These are phyloP conservation scores for Fusarium solani-melongenae DNA, from an alignment of 2,329 filamentous ascomycete genomes.

Conservation along the genomic window DNA sequence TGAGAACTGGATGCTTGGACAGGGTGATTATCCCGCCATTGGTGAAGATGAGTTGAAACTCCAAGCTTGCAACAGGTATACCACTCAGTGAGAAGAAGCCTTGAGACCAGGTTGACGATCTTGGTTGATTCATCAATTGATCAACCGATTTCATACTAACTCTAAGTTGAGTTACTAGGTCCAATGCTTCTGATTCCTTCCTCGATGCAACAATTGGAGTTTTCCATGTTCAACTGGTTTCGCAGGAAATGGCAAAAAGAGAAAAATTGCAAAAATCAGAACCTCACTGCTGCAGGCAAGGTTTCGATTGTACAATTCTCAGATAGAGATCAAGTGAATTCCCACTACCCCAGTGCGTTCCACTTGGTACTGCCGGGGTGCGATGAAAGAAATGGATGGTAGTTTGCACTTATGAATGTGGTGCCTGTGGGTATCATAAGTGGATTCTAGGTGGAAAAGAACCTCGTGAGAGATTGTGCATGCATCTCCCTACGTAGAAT, in stretches of 20 bases:
- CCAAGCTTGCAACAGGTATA: neutral
- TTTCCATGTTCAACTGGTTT: neutral
- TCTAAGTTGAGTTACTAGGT: neutral
- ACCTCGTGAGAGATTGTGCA: neutral
- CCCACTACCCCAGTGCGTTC: neutral
- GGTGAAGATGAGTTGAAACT: neutral
- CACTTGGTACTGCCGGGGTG: constrained; percentile 2
- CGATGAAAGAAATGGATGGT: neutral
- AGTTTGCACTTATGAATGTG: constrained; percentile 7
- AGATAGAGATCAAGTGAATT: neutral
- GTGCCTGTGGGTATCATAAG: neutral
- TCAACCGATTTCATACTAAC: neutral
- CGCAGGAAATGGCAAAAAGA: neutral
- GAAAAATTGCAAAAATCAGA: constrained; percentile 14
- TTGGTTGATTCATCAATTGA: neutral
- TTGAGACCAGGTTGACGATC: neutral
- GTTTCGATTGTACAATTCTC: constrained; percentile 4
- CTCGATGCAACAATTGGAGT: neutral
- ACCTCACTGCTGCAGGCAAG: neutral
- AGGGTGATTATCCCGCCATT: neutral
- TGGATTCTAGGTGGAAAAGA: neutral
- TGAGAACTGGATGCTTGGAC: neutral
- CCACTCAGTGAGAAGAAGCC: neutral
- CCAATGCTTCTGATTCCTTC: neutral
- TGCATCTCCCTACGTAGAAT: neutral